Base-by-base conservation (phyloP, 1,139 yeast genomes). In the Protomyces lactucae-debilis region DNA sequence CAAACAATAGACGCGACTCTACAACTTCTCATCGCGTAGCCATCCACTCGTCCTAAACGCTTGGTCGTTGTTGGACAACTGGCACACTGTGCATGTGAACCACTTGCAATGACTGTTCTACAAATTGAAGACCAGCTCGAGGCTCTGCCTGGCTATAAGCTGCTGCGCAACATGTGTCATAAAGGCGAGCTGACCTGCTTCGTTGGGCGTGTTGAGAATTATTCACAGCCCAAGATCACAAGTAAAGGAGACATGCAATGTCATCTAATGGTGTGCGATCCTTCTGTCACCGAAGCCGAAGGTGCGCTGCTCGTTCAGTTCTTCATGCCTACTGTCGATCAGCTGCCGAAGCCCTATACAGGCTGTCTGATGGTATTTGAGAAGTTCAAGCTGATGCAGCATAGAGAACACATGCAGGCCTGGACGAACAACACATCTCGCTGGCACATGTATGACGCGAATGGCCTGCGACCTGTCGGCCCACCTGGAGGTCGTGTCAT, bases 401-500 rank as follows among this genome's bases (percentile, higher is more conserved):
- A 53, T 32, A 40, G 55, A n/a, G 57, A 52, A 21, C 45, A 36
- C 37, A 5, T 57, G 12, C 65, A 64, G 52, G 60, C 55, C 14
- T 46, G 61, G 57, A 52, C 61, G 8, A 59, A 56, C 40, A 53
- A 55, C 46, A 35, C 23, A 16, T 57, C 66, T 3, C 16, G 37
- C n/a, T 64, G 66, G 66, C 32, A 43, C 43, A 35, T 59, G 37
- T 64, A 53, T 35, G 55, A 53, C 46, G 51, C 60, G 12, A 54
- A 60, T 28, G 66, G 66, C 14, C 23, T 52, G 39, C 25, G 28
- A 3, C 37, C 37, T 9, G 39, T 60, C 3, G 18, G 14, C 14
- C 14, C 12, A 28, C 48, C 28, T 4, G 48, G 48, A 5, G 48
- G 48, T 5, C 4, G 14, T 16, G 25, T 10, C 18, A 12, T 18